phyloP scores from a whole-genome alignment of 75 land plant species.

The Pinus taeda region DNA sequence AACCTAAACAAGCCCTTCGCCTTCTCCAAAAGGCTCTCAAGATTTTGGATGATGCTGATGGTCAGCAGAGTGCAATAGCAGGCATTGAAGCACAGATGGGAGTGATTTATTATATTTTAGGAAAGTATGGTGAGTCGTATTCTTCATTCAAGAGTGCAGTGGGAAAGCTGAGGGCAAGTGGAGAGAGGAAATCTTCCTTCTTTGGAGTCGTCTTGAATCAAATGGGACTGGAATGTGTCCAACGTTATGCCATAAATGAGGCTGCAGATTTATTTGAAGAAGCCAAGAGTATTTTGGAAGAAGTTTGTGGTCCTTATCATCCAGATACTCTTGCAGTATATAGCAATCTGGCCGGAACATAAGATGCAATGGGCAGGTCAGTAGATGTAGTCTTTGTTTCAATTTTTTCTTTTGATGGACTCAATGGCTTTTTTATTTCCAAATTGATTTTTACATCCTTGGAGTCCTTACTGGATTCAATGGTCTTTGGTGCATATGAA shows the following conservation, averaged over 20 bases:
- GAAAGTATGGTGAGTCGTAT: constrained; percentile 51
- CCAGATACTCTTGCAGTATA: constrained; percentile 81
- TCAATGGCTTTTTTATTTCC: no score
- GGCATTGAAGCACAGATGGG: constrained; percentile 96
- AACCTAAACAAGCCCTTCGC: constrained; percentile 62
- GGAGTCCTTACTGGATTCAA: no score
- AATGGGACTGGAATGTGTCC: constrained; percentile 83
- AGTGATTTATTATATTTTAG: constrained; percentile 67
- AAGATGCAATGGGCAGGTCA: constrained; percentile 95
- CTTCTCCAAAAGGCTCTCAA: constrained; percentile 66
- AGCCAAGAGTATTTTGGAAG: constrained; percentile 66
- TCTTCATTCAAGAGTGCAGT: constrained; percentile 57
- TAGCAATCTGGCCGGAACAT: constrained; percentile 86
- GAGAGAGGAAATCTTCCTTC: constrained; percentile 61
- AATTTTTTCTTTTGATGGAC: background rate
- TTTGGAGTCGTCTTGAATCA: constrained; percentile 81
- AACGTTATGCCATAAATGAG: constrained; percentile 54
- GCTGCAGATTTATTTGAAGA: constrained; percentile 80
- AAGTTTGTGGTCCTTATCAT: constrained; percentile 70
- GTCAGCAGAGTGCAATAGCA: constrained; percentile 68
- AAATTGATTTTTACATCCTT: background rate
- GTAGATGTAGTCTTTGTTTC: background rate
- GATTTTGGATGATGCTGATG: constrained; percentile 61
- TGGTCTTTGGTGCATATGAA: background rate
- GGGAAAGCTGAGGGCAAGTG: constrained; percentile 59